Evolutionary conservation across 345 rosid species (phyloP).

Genomic region (Pseudoturritis turrita): DNA sequence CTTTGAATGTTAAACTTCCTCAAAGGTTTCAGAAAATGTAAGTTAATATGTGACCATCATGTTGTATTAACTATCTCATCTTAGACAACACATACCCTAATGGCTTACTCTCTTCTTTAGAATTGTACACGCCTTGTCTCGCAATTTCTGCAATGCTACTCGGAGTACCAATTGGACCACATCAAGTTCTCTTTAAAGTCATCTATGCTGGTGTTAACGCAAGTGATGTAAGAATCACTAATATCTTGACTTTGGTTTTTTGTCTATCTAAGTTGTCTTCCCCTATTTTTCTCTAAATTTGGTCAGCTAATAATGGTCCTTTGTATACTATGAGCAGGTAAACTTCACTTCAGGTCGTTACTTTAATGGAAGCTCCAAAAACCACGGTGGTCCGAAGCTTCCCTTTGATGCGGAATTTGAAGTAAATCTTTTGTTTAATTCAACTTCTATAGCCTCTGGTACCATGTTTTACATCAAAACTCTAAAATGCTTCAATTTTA

Average conservation of each 20-base stretch:
- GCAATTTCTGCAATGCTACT: conserved; percentile 84
- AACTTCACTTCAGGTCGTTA: conserved; percentile 96
- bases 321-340: conserved; percentile 45
- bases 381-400: conserved; percentile 43
- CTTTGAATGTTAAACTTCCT: conserved; percentile 54
- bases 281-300: too few relatives aligned
- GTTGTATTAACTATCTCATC: background rate
- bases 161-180: conserved; percentile 60
- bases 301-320: too few relatives aligned
- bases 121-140: conserved; percentile 79
- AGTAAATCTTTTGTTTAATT: conserved; percentile 34
- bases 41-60: conserved; percentile 37
- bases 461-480: conserved; percentile 7
- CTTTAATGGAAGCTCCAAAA: conserved; percentile 28
- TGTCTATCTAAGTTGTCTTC: too few relatives aligned
- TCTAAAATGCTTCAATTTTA: conserved; percentile 11
- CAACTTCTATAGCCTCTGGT: background rate
- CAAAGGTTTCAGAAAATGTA: conserved; percentile 78
- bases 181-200: conserved; percentile 76
- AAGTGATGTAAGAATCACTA: conserved; percentile 88
- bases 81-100: background rate
- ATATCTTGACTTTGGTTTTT: background rate
- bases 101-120: conserved; percentile 40
- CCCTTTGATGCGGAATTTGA: conserved; percentile 98
- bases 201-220: conserved; percentile 97